Conservation (phyloP, 352 stramenopile genomes). For the Pythium scleroteichum region DNA sequence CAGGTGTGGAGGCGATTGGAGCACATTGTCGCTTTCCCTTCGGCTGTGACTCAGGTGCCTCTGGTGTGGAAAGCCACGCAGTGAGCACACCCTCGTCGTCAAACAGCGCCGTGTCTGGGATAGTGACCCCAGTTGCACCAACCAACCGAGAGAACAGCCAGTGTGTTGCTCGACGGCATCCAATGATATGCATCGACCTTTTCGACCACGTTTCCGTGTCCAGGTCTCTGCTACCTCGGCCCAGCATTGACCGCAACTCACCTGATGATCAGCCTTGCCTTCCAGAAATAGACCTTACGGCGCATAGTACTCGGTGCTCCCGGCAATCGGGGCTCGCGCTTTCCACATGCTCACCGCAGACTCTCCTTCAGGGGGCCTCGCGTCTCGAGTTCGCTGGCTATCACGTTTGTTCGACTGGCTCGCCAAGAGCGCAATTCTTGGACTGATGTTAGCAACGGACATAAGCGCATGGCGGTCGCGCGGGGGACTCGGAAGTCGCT, state of each 20-base stretch:
- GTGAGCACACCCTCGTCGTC: slow-evolving; percentile 42
- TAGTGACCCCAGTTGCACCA: slow-evolving; percentile 22
- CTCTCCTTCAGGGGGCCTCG: too few relatives aligned
- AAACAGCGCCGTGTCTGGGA: slow-evolving; percentile 45
- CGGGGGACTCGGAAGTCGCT: slow-evolving; percentile 9
- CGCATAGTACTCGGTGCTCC: slow-evolving; percentile 10
- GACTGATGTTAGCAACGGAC: slow-evolving; percentile 14
- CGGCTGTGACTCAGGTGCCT: background rate
- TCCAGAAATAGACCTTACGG: background rate
- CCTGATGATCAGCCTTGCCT: too few relatives aligned
- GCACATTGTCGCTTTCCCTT: background rate
- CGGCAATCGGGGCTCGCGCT: slow-evolving; percentile 3
- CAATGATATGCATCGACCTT: background rate
- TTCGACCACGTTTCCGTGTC: background rate
- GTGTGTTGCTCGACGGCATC: slow-evolving; percentile 28
- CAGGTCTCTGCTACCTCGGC: background rate
- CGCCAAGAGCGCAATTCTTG: background rate
- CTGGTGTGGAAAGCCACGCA: slow-evolving; percentile 31
- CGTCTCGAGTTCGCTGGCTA: background rate
- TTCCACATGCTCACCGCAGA: slow-evolving; percentile 11
- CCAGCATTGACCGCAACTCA: background rate
- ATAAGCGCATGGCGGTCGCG: slow-evolving; percentile 14
- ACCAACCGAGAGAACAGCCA: slow-evolving; percentile 39
- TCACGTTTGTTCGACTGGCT: background rate
- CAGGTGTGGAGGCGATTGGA: too few relatives aligned